These are phyloP conservation scores for Datisca glomerata DNA, from an alignment of 306 rosid species.

Conservation along the genomic window DNA sequence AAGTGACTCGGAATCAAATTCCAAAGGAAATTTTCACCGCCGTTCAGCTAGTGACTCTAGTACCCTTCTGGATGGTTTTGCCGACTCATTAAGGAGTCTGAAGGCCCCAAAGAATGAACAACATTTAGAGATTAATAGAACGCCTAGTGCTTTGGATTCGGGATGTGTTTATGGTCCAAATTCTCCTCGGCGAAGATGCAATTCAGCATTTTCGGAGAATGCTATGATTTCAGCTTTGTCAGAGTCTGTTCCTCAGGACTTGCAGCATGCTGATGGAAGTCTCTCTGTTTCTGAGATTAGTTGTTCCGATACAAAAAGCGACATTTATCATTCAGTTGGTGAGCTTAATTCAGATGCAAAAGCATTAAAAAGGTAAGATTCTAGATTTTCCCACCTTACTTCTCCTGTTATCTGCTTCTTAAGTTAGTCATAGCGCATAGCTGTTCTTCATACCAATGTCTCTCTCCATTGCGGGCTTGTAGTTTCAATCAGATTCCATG, in stretches of 20 bases:
- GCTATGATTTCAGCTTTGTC: constrained; percentile 32
- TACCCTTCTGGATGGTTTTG: constrained; percentile 23
- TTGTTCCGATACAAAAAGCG: constrained; percentile 8
- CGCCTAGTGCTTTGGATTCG: constrained; percentile 18
- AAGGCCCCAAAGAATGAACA: constrained; percentile 8
- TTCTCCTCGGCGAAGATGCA: constrained; percentile 30
- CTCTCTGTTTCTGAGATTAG: constrained; percentile 8
- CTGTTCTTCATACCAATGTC: no score
- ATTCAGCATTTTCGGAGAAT: constrained; percentile 19
- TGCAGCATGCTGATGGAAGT: constrained; percentile 14
- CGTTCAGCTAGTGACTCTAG: constrained; percentile 31
- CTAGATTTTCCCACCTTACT: neutral
- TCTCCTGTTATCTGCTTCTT: neutral
- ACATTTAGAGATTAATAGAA: constrained; percentile 10
- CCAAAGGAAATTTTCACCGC: constrained; percentile 14
- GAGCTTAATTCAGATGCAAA: constrained; percentile 18
- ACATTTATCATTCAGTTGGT: constrained; percentile 3
- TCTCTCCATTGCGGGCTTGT: no score
- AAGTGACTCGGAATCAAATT: constrained; percentile 12
- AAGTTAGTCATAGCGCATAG: neutral
- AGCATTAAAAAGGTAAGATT: constrained; percentile 27
- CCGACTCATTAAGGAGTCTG: constrained; percentile 14
- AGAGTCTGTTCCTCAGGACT: constrained; percentile 22
- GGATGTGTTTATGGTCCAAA: constrained; percentile 32
- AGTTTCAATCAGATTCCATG: no score